Percentiles rank a stretch among this genome's conserved stretches.
Evolutionary conservation across 768 basidiomycete species (phyloP).

Genomic region (Leccinum ochraceum): DNA sequence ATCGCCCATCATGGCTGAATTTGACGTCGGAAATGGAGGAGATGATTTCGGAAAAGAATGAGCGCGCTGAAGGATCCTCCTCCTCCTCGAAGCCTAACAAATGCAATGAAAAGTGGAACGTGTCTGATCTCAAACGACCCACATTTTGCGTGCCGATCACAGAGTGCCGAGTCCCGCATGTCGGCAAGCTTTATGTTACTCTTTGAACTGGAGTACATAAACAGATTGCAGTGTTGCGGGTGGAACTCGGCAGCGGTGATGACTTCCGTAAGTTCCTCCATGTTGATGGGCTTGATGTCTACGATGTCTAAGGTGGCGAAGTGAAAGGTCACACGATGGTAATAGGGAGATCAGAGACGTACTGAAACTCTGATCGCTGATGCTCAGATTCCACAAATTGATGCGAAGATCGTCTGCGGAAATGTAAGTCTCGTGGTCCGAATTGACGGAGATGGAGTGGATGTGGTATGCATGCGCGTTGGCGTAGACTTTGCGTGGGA

Average conservation of each 20-base stretch:
- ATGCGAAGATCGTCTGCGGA: slow-evolving; percentile 98
- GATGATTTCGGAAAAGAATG: slow-evolving; percentile 99
- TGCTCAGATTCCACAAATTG: slow-evolving; percentile 98
- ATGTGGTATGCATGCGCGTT: slow-evolving; percentile 99
- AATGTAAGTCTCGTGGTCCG: slow-evolving; percentile 99
- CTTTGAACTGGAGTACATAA: slow-evolving; percentile 99
- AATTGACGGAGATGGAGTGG: slow-evolving; percentile 99
- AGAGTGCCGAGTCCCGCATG: slow-evolving; percentile 97
- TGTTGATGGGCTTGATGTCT: slow-evolving; percentile 99
- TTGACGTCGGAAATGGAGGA: slow-evolving; percentile 99
- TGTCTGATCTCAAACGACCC: slow-evolving; percentile 32
- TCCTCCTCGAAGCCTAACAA: slow-evolving; percentile 94
- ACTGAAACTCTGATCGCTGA: slow-evolving; percentile 99
- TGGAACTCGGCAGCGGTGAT: slow-evolving; percentile 99
- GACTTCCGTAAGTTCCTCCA: slow-evolving; percentile 99
- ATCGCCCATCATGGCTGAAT: slow-evolving; percentile 96
- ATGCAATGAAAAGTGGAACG: slow-evolving; percentile 13
- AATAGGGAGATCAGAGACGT: slow-evolving; percentile 37
- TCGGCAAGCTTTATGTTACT: slow-evolving; percentile 99
- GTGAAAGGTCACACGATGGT: slow-evolving; percentile 8
- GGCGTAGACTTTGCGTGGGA: slow-evolving; percentile 97
- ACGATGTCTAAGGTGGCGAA: slow-evolving; percentile 76
- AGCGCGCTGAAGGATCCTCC: slow-evolving; percentile 94
- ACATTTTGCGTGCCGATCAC: slow-evolving; percentile 97
- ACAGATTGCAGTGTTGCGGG: slow-evolving; percentile 94